Conservation (phyloP, 805 yeast species). For the Kodamaea kakaduensis region DNA sequence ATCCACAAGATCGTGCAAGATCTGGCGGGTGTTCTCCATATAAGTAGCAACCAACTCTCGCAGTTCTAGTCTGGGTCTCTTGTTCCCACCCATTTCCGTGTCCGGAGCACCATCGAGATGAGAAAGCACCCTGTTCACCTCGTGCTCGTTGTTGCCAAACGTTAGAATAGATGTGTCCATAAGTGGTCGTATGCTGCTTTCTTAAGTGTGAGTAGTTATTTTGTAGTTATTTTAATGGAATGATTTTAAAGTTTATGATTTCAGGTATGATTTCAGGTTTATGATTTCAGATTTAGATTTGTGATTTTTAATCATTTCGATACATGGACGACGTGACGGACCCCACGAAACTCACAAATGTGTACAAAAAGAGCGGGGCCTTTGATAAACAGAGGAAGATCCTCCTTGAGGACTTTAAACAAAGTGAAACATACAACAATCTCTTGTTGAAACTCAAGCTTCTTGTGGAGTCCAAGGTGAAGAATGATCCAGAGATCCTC, state of each 20-base stretch:
- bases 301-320: background rate
- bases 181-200: slow-evolving; percentile 4
- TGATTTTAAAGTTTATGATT: too few species aligned
- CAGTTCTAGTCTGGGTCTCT: slow-evolving; percentile 5
- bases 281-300: too few species aligned
- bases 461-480: slow-evolving; percentile 44
- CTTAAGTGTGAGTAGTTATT: too few species aligned
- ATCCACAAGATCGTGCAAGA: slow-evolving; percentile 15
- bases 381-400: slow-evolving; percentile 45
- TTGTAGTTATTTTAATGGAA: too few species aligned
- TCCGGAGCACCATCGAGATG: slow-evolving; percentile 9
- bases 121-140: slow-evolving; percentile 3
- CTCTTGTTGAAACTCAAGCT: slow-evolving; percentile 36
- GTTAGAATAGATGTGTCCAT: slow-evolving; percentile 3
- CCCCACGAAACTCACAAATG: slow-evolving; percentile 37
- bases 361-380: slow-evolving; percentile 46
- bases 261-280: too few species aligned
- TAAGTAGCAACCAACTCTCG: slow-evolving; percentile 5
- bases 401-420: slow-evolving; percentile 41
- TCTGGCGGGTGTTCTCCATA: slow-evolving; percentile 8
- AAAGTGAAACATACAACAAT: slow-evolving; percentile 38
- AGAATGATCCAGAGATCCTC: slow-evolving; percentile 45
- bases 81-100: slow-evolving; percentile 3
- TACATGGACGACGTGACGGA: slow-evolving; percentile 14
- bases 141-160: too few species aligned